Base-by-base conservation (phyloP, 805 yeast species). In the Myxozyma mucilagina region DNA sequence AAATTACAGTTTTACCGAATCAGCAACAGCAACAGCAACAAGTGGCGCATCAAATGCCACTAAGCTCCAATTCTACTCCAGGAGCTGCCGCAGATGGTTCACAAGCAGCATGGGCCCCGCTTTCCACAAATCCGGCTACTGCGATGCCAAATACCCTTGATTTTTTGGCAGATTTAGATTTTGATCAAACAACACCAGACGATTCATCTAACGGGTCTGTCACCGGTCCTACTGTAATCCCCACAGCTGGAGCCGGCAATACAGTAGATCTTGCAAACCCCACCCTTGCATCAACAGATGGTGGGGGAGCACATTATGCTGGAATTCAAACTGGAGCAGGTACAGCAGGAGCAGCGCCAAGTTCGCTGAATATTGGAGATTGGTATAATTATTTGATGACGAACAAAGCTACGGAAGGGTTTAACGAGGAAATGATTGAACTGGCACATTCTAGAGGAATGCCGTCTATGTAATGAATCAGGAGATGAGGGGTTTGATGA, bases 331-430 rank as follows among this genome's bases (percentile, higher is more conserved):
- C 47, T 11, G 45, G 24, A 14, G 44, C 5, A 24, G 29, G 29
- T 24, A 24, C 29, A 2, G 29, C 31, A 58, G 65, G 64, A 42
- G 66, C 63, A 11, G 57, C 68, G 8, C 78, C 77, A 1, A 72
- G 67, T 58, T 64, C 75, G 39, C 59, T 76, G 53, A 70, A 70
- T 58, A 67, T 76, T 65, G 73, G 72, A 18, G 79, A 76, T 61
- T 73, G 78, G 79, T 75, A 75, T 65, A 73, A 76, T 51, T 76
- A 69, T 59, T 61, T 75, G 52, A 64, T 71, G 58, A 55, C 67
- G 31, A 69, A 67, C 36, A 36, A 47, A 14, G 48, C 49, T 3
- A 20, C 54, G 20, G 59, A 49, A 29, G 57, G 47, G 36, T 50
- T 54, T 24, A 34, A 32, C 32, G 65, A 54, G n/a, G 64, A 60